These are phyloP conservation scores for Sclerotinia subarctica DNA, from an alignment of 2,329 filamentous ascomycete species.

Conservation along the genomic window DNA sequence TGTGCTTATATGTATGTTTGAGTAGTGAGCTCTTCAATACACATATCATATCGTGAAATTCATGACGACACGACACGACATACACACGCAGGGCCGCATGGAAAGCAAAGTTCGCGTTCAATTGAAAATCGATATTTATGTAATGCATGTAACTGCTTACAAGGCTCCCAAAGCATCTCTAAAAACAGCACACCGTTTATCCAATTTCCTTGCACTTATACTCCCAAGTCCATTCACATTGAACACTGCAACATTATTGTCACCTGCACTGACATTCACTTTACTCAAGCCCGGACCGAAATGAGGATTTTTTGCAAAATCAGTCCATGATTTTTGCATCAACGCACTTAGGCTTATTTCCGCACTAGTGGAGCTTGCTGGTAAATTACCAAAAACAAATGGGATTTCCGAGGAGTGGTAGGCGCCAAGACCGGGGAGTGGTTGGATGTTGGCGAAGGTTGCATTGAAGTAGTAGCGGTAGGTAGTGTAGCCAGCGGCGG, in stretches of 20 bases:
- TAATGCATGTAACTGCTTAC: not conserved
- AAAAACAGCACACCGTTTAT: not conserved
- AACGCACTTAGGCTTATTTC: not conserved
- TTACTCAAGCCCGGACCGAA: not conserved
- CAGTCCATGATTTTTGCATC: conserved; percentile 12
- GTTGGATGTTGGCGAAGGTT: conserved; percentile 18
- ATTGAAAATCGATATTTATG: not conserved
- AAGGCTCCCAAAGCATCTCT: not conserved
- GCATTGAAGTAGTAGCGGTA: conserved; percentile 20
- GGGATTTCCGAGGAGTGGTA: conserved; percentile 21
- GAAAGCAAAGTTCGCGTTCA: not conserved
- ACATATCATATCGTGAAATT: not conserved
- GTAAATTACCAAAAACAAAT: conserved; percentile 14
- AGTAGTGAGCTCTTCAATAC: not conserved
- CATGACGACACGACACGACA: not conserved
- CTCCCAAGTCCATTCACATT: not conserved
- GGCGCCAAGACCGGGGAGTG: conserved; percentile 3
- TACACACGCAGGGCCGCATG: not conserved
- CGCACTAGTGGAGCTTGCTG: not conserved
- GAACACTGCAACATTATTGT: not conserved
- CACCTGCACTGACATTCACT: not conserved
- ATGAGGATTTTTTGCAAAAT: conserved; percentile 15
- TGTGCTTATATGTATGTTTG: too few species aligned
- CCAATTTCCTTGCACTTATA: not conserved
- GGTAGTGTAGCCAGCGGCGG: conserved; percentile 8